These are phyloP conservation scores for Xylaria digitata DNA, from an alignment of 2,329 filamentous ascomycete species.

Conservation along the genomic window DNA sequence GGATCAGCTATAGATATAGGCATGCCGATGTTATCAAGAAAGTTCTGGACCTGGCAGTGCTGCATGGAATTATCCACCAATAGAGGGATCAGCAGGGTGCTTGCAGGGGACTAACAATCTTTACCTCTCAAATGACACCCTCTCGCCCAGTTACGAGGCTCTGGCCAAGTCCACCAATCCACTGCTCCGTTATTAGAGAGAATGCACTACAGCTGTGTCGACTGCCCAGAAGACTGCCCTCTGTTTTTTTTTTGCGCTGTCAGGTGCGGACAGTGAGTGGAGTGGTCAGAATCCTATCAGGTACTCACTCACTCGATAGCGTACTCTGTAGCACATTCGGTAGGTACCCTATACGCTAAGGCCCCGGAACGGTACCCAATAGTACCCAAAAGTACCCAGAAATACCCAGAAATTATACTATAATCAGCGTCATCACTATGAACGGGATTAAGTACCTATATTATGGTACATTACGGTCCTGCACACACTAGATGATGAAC, in stretches of 20 bases:
- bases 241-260: background rate
- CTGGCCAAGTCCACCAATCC: background rate
- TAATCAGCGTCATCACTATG: background rate
- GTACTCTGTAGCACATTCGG: background rate
- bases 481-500: background rate
- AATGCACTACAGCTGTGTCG: background rate
- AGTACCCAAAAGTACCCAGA: no score
- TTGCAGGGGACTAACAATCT: slow-evolving; percentile 27
- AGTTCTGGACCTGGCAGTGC: slow-evolving; percentile 28
- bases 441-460: background rate
- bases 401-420: slow-evolving; percentile 8
- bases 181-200: background rate
- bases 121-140: slow-evolving; percentile 34
- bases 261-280: background rate
- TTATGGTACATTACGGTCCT: no score
- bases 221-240: background rate
- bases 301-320: no score
- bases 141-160: slow-evolving; percentile 5
- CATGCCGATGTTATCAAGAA: slow-evolving; percentile 2
- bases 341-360: slow-evolving; percentile 7
- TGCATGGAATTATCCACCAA: slow-evolving; percentile 36
- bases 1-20: slow-evolving; percentile 8
- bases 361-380: background rate
- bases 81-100: slow-evolving; percentile 23
- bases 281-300: no score